Conservation (phyloP, 805 yeast genomes). For the Kregervanrija pseudodelftensis region DNA sequence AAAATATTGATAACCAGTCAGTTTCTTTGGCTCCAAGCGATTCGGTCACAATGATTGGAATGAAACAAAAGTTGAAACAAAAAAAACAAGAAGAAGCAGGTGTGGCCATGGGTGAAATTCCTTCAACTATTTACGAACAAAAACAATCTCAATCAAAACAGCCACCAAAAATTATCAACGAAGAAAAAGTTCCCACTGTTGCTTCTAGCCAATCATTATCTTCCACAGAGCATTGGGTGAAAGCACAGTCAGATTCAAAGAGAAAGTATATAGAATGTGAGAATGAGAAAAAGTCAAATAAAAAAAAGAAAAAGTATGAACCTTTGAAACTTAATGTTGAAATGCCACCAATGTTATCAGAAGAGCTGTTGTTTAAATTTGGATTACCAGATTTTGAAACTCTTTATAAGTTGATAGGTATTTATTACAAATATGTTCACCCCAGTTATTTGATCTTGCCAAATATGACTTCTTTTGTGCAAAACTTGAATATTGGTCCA, state of each 20-base stretch:
- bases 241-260: conserved; percentile 10
- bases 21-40: conserved; percentile 10
- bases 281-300: neutral
- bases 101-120: too few species aligned
- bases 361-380: conserved; percentile 23
- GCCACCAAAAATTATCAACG: too few species aligned
- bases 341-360: conserved; percentile 16
- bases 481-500: conserved; percentile 24
- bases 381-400: conserved; percentile 33
- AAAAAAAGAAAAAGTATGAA: conserved; percentile 1
- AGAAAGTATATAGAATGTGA: neutral
- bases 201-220: neutral
- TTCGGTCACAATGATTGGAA: conserved; percentile 11
- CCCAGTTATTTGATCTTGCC: conserved; percentile 32
- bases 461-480: conserved; percentile 25
- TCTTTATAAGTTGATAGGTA: conserved; percentile 28
- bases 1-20: neutral
- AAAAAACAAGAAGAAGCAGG: too few species aligned
- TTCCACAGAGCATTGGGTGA: conserved; percentile 22
- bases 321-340: conserved; percentile 1
- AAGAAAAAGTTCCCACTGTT: too few species aligned
- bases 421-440: conserved; percentile 36
- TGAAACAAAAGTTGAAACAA: conserved; percentile 1
- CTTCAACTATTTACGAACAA: too few species aligned
- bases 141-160: too few species aligned